A percentile compares a stretch with the other conserved stretches of the same genome.
Evolutionary conservation across 495 filamentous ascomycete genomes (phyloP).

Genomic region (Daldinia loculata): DNA sequence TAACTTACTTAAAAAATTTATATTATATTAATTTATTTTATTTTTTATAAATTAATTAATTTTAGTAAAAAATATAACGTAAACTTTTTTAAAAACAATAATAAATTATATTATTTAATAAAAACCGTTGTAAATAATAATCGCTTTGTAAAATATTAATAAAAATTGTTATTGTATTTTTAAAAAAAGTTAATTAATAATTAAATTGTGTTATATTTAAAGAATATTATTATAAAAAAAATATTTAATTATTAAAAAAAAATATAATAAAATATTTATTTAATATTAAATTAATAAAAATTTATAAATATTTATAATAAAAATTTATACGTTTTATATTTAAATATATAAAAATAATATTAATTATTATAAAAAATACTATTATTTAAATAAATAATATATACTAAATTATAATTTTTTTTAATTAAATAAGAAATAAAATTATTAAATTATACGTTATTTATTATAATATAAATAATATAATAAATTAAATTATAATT

Average conservation of each 20-base stretch:
- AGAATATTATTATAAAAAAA: background rate
- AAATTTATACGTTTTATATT: background rate
- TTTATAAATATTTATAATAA: background rate
- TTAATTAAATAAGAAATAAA: background rate
- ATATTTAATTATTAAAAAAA: background rate
- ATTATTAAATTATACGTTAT: background rate
- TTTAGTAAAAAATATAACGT: background rate
- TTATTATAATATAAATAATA: background rate
- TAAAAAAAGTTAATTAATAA: background rate
- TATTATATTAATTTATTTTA: background rate
- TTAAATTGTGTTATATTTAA: background rate
- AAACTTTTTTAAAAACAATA: background rate
- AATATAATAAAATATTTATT: constrained; percentile 1
- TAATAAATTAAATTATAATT: background rate
- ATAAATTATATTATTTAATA: background rate
- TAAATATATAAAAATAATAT: background rate
- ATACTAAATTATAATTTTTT: background rate
- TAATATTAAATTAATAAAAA: background rate
- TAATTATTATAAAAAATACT: background rate
- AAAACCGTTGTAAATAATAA: background rate
- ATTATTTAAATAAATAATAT: background rate
- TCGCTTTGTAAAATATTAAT: background rate
- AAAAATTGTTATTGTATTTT: background rate
- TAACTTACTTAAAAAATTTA: background rate
- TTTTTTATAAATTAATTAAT: background rate